Conservation (phyloP, 352 stramenopile genomes). For the Phytopythium montanum region DNA sequence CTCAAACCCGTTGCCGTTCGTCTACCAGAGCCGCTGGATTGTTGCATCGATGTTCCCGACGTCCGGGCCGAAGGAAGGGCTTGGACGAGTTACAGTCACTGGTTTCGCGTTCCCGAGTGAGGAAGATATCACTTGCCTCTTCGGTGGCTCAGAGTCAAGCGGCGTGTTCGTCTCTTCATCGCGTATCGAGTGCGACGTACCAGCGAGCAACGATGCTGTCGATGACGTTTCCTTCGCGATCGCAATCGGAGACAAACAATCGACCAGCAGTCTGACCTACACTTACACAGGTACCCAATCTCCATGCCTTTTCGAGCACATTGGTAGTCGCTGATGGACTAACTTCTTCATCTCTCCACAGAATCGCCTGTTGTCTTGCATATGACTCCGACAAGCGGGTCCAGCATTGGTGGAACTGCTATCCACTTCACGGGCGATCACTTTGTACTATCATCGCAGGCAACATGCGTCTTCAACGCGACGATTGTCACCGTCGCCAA, state of each 20-base stretch:
- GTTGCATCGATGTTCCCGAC: conserved; percentile 20
- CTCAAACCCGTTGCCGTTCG: conserved; percentile 54
- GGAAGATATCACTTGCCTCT: conserved; percentile 27
- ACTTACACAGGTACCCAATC: conserved; percentile 40
- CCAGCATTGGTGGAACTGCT: conserved; percentile 13
- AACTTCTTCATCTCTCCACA: conserved; percentile 10
- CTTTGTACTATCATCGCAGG: conserved; percentile 23
- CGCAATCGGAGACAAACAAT: conserved; percentile 58
- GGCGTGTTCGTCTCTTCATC: conserved; percentile 24
- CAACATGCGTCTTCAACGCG: conserved; percentile 41
- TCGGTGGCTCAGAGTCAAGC: conserved; percentile 17
- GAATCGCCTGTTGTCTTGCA: conserved; percentile 29
- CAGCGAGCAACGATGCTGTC: conserved; percentile 3
- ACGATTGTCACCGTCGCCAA: conserved; percentile 21
- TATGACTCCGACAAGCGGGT: conserved; percentile 24
- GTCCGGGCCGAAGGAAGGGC: conserved; percentile 27
- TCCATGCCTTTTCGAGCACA: background rate
- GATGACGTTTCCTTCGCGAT: conserved; percentile 29
- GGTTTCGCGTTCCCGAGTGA: conserved; percentile 28
- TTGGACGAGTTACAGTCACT: conserved; percentile 29
- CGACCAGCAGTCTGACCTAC: conserved; percentile 32
- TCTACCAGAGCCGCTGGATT: conserved; percentile 41
- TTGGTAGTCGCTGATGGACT: background rate
- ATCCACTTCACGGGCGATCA: conserved; percentile 29
- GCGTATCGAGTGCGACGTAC: conserved; percentile 21